Conservation (phyloP, 2,329 filamentous ascomycete genomes). For the Alternaria atra region DNA sequence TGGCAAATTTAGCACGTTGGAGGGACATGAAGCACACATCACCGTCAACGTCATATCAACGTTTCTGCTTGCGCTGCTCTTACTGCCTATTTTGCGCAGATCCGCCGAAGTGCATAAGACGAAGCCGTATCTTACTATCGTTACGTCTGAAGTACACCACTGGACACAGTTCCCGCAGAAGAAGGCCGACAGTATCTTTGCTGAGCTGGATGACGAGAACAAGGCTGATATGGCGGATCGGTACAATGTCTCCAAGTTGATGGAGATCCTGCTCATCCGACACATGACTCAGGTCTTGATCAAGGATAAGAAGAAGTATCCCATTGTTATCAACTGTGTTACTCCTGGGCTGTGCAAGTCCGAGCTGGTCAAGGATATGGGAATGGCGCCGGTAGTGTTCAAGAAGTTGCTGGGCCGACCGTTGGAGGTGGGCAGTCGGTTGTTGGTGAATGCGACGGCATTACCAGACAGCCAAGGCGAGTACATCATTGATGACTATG, state of each 20-base stretch:
- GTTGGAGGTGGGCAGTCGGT: constrained; percentile 51
- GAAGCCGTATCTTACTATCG: constrained; percentile 27
- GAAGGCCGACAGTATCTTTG: constrained; percentile 28
- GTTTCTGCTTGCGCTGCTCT: constrained; percentile 37
- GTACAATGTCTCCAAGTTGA: constrained; percentile 34
- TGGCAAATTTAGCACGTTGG: constrained; percentile 27
- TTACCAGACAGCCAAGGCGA: constrained; percentile 42
- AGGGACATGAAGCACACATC: constrained; percentile 36
- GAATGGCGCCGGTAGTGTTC: constrained; percentile 16
- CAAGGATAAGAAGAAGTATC: constrained; percentile 11
- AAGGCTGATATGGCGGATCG: constrained; percentile 20
- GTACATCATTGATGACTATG: constrained; percentile 46
- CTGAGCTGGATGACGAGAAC: constrained; percentile 20
- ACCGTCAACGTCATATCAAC: constrained; percentile 50
- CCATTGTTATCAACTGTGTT: constrained; percentile 36
- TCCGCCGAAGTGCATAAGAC: constrained; percentile 10
- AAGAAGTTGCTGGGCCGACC: constrained; percentile 38
- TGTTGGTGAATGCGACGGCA: constrained; percentile 47
- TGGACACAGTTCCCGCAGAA: constrained; percentile 30
- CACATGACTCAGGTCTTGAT: constrained; percentile 22
- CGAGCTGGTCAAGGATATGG: constrained; percentile 16
- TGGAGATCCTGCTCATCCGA: constrained; percentile 32
- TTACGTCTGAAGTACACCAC: constrained; percentile 37
- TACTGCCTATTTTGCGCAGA: constrained; percentile 28
- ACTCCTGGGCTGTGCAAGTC: constrained; percentile 39